These are phyloP conservation scores for Dunaliella primolecta DNA, from an alignment of 139 green algal species.

Conservation along the genomic window DNA sequence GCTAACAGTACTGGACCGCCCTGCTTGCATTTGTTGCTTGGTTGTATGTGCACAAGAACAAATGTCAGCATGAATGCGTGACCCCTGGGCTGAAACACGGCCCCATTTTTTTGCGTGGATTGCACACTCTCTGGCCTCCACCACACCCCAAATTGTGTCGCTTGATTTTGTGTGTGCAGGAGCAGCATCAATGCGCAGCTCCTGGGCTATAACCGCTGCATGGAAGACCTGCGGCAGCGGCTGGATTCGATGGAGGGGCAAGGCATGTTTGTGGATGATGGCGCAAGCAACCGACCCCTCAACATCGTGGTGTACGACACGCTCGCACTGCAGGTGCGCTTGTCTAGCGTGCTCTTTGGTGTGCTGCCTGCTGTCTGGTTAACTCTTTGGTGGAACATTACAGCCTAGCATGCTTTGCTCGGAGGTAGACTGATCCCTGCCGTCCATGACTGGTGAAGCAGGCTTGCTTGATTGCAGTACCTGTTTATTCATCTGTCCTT, in stretches of 20 bases:
- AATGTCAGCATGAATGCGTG: not conserved
- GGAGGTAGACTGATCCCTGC: no score
- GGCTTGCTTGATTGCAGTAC: no score
- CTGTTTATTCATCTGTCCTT: no score
- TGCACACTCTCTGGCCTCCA: not conserved
- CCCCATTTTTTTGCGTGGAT: not conserved
- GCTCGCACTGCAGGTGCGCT: slow-evolving; percentile 7
- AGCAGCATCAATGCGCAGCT: not conserved
- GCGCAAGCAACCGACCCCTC: not conserved
- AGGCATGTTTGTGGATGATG: not conserved
- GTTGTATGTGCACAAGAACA: no score
- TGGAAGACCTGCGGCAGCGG: not conserved
- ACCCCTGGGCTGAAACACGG: no score
- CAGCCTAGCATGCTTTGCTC: no score
- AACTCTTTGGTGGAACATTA: no score
- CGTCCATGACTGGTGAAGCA: no score
- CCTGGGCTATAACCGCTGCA: not conserved
- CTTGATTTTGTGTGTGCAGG: not conserved
- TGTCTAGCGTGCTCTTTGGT: no score
- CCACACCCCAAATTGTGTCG: not conserved
- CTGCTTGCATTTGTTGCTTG: no score
- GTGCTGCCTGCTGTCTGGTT: no score
- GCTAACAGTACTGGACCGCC: no score
- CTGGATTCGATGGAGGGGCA: not conserved
- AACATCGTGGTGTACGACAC: slow-evolving; percentile 9